phyloP scores from a whole-genome alignment of 1,284 basidiomycete genomes.

The Acaromyces ingoldii region DNA sequence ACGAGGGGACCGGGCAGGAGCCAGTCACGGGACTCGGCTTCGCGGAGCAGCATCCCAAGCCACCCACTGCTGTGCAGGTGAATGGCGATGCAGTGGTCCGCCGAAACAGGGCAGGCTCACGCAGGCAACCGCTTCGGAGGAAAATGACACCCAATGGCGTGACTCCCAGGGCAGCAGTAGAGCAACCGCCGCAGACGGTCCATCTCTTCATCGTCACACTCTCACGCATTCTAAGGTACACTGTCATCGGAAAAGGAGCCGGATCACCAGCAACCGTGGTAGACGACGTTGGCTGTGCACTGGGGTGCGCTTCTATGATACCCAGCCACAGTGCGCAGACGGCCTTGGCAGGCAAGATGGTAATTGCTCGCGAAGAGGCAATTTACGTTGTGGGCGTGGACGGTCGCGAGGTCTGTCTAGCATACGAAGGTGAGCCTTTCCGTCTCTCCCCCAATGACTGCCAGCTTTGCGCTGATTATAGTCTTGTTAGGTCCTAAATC shows the following conservation, averaged over 20 bases:
- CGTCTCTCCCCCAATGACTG: too few relatives aligned
- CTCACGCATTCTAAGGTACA: constrained; percentile 70
- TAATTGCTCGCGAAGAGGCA: constrained; percentile 85
- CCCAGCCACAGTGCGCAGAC: constrained; percentile 8
- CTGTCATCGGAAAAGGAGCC: constrained; percentile 71
- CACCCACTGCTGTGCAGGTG: neutral
- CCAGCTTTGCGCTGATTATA: neutral
- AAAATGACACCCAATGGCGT: too few relatives aligned
- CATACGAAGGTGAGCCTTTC: constrained; percentile 53
- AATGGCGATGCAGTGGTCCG: too few relatives aligned
- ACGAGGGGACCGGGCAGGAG: constrained; percentile 56
- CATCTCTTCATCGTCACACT: constrained; percentile 84
- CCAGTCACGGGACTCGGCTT: constrained; percentile 90
- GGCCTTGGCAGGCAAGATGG: constrained; percentile 60
- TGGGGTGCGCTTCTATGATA: constrained; percentile 68
- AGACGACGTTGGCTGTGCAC: constrained; percentile 76
- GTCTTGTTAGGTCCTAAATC: constrained; percentile 22
- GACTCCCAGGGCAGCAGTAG: neutral
- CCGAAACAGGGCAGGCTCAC: too few relatives aligned
- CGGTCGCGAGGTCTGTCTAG: constrained; percentile 77
- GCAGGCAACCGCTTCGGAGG: too few relatives aligned
- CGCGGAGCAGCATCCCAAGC: constrained; percentile 55
- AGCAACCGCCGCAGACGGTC: constrained; percentile 40
- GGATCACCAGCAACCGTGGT: constrained; percentile 63
- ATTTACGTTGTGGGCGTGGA: constrained; percentile 81